Evolutionary conservation across 2,329 filamentous ascomycete genomes (phyloP).

Genomic region (Trematosphaeria pertusa): DNA sequence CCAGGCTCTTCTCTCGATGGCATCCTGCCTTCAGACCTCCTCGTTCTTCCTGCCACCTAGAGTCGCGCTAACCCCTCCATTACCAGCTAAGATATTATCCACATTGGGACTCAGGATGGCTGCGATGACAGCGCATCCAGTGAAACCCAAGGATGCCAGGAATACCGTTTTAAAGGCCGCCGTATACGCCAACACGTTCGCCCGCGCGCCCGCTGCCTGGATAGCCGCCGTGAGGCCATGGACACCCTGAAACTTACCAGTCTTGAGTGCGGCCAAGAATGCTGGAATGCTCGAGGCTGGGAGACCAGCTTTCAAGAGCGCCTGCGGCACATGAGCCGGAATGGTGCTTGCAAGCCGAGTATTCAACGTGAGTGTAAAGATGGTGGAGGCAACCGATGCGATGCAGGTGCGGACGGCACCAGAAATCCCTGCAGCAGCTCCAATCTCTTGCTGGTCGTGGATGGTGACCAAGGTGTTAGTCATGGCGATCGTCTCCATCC

Average conservation of each 20-base stretch:
- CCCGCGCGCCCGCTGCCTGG: constrained; percentile 17
- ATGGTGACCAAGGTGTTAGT: constrained; percentile 12
- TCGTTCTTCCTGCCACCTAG: no score
- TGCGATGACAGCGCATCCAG: constrained; percentile 45
- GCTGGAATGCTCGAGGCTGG: constrained; percentile 25
- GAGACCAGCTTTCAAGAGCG: constrained; percentile 9
- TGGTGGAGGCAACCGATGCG: constrained; percentile 1
- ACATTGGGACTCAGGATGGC: constrained; percentile 52
- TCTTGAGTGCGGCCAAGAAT: constrained; percentile 28
- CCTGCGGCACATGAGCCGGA: neutral
- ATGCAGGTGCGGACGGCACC: constrained; percentile 6
- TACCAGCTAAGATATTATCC: constrained; percentile 54
- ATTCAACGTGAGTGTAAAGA: constrained; percentile 4
- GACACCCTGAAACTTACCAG: constrained; percentile 28
- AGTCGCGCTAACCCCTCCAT: no score
- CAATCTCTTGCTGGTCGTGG: constrained; percentile 4
- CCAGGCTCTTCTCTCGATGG: no score
- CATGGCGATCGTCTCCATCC: constrained; percentile 13
- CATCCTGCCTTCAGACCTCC: no score
- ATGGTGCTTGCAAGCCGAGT: neutral
- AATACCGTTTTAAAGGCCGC: constrained; percentile 56
- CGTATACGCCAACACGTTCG: constrained; percentile 28
- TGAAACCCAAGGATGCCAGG: constrained; percentile 49
- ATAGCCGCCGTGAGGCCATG: constrained; percentile 30
- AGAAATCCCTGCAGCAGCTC: constrained; percentile 6